Evolutionary conservation across 352 stramenopile species (phyloP), one percentile per base, ranked within the genome.

Genomic region (Globisporangium acanthophoron): DNA sequence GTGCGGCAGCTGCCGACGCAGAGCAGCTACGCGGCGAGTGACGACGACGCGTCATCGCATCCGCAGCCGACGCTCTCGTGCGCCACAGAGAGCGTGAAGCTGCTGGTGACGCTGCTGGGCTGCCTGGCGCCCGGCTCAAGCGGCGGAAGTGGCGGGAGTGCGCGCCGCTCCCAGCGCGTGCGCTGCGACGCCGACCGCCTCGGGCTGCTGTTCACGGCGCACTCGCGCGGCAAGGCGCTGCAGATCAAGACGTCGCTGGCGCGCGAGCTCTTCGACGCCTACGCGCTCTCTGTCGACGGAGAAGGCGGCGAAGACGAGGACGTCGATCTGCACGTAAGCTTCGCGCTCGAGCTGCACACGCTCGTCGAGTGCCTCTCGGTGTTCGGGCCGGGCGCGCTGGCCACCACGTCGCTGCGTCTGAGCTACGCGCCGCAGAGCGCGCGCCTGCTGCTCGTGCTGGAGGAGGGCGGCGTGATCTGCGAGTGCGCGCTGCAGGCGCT

Each of bases 191-290:
- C 87, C 43, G 85, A 94, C 53, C 27, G 39, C 9, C 62, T 64
- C 7, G 82, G 85, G 37, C 53, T 90, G 63, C 66, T 92, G 3
- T 90, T 94, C 62, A 92, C 83, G 5, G 64, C 73, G 29, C 79
- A 92, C 52, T 92, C 85, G n/a, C 87, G 84, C 51, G 82, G 85
- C 50, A 94, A 94, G 59, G 90, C 82, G 59, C 71, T 94, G 29
- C 85, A 94, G 76, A 76, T 94, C 66, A 94, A 92, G 73, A 90
- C 85, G 29, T 90, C 80, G 11, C 74, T 92, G 9, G 69, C 74
- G 11, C 67, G 62, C n/a, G 80, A 92, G 59, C 61, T 94, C 6
- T 94, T 94, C 56, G 82, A 92, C 48, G 70, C 67, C 35, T 94
- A 78, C 70, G 53, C 71, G 49, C 78, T 92, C 11, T 54, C 64